Percentiles rank a stretch among this genome's conserved stretches.
These are phyloP conservation scores for Xylariaceae sp. DNA, from an alignment of 2,329 filamentous ascomycete genomes.

Conservation along the genomic window DNA sequence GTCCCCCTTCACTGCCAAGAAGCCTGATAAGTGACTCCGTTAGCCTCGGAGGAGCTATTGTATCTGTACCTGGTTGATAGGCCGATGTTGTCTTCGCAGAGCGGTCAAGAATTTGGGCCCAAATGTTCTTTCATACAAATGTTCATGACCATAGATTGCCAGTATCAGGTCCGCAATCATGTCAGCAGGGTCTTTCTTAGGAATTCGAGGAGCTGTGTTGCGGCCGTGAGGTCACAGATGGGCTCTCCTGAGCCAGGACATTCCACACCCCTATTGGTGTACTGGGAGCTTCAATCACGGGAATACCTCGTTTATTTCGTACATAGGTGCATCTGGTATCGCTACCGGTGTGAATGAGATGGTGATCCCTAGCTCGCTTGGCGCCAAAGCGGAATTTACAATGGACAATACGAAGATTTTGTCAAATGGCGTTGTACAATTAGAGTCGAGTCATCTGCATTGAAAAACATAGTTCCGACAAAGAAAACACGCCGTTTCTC, in stretches of 20 bases:
- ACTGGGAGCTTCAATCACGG: conserved; percentile 30
- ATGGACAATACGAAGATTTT: no score
- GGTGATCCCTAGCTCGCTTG: no score
- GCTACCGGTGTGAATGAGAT: no score
- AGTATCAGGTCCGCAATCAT: conserved; percentile 53
- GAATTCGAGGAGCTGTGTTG: conserved; percentile 31
- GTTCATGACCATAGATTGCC: conserved; percentile 27
- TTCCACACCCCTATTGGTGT: conserved; percentile 35
- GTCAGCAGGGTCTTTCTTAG: conserved; percentile 42
- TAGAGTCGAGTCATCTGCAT: no score
- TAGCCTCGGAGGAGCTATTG: conserved; percentile 19
- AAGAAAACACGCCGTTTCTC: no score
- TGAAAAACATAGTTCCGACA: no score
- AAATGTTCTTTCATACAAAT: neutral
- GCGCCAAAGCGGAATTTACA: no score
- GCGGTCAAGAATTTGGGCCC: neutral
- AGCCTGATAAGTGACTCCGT: conserved; percentile 17
- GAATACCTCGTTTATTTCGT: no score
- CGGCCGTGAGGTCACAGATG: conserved; percentile 24
- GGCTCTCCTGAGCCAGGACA: conserved; percentile 32
- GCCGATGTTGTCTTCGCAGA: no score
- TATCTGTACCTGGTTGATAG: conserved; percentile 4
- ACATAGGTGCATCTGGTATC: no score
- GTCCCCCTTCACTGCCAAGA: conserved; percentile 4
- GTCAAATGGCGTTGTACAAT: no score